Evolutionary conservation across 225 moss, liverwort and hornwort species (phyloP).

Genomic region (Thuidium tamariscinum): DNA sequence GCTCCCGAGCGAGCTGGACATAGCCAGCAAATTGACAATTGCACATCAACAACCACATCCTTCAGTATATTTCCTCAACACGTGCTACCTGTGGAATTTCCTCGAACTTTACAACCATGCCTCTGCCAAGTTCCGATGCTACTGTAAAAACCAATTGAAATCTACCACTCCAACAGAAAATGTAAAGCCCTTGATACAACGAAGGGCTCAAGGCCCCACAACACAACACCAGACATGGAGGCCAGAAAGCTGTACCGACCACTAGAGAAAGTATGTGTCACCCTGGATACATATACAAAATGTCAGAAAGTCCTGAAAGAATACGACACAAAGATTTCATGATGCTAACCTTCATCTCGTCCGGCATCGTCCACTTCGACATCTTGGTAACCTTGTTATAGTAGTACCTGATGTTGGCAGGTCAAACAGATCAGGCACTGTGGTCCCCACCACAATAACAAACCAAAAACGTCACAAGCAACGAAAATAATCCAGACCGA

Average conservation of each 20-base stretch:
- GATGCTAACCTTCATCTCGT: conserved; percentile 86
- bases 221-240: background rate
- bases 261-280: background rate
- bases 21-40: background rate
- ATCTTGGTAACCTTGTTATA: conserved; percentile 86
- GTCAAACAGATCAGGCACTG: background rate
- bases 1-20: conserved; percentile 78
- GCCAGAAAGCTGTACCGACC: background rate
- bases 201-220: background rate
- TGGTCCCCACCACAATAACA: background rate
- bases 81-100: background rate
- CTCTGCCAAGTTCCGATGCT: background rate
- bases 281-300: background rate
- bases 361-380: conserved; percentile 99
- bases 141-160: background rate
- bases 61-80: background rate
- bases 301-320: background rate
- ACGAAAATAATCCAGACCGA: background rate
- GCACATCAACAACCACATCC: background rate
- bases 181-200: background rate
- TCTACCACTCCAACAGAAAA: background rate
- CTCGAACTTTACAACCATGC: background rate
- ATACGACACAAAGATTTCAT: background rate
- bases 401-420: conserved; percentile 55
- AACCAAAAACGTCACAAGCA: background rate